Evolutionary conservation across 768 basidiomycete genomes (phyloP), one percentile per base, ranked within the genome.

Genomic region (Xanthoconium purpureum): DNA sequence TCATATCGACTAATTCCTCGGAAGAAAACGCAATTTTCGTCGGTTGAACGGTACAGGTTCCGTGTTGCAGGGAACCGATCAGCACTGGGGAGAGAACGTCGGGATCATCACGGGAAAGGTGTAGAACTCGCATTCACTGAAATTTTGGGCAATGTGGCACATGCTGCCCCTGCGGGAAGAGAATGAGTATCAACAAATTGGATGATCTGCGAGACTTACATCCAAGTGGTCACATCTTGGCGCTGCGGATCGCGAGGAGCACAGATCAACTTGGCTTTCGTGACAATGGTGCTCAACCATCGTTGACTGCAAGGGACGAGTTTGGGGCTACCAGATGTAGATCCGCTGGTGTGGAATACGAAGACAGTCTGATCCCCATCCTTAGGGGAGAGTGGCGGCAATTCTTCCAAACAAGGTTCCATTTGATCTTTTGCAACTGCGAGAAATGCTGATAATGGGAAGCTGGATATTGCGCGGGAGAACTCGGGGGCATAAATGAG

Each of bases 281-380:
- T 63, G 50, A 84, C 71, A 3, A 80, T 81, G n/a, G 79, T 71
- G 57, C 81, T 71, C 30, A 91, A 59, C 89, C 89, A 91, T 30
- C 73, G 78, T 61, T 82, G 83, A 63, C 73, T 87, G 71, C 85
- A 85, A 15, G 83, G 87, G 0, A 91, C 85, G 29, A 91, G 83
- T 65, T 89, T 91, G 0, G 89, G 89, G 64, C 83, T 87, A 47
- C 88, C 89, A n/a, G 88, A 90, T 8, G 89, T 91, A 38, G 88
- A 90, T 15, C 89, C 89, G 56, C 84, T 87, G 11, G 89, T 90
- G 69, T 89, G 89, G 77, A 89, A 91, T 51, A 89, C 75, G 75
- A 90, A 84, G 45, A 79, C 78, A 29, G 75, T 69, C 50, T 85
- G 83, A 53, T 74, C 71, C 33, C 61, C 72, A 50, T 54, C 59